Evolutionary conservation across 2,329 filamentous ascomycete species (phyloP).

Genomic region (Phyllosticta paracitricarpa): DNA sequence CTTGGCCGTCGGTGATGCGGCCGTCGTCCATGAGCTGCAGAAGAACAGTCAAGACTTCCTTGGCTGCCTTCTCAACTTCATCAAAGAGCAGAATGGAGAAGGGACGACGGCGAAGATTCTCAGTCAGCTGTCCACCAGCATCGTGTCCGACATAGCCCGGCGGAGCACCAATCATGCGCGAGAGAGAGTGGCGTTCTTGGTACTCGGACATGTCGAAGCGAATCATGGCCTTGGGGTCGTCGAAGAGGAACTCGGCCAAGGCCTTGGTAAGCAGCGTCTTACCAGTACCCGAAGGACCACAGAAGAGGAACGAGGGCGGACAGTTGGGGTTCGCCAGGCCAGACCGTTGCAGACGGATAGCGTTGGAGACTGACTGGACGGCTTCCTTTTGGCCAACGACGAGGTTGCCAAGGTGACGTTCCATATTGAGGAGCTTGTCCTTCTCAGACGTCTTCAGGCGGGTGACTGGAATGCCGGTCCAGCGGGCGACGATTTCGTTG

Average conservation of each 20-base stretch:
- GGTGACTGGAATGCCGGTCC: slow-evolving; percentile 97
- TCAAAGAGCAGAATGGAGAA: slow-evolving; percentile 98
- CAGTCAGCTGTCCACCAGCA: slow-evolving; percentile 88
- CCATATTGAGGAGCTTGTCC: slow-evolving; percentile 98
- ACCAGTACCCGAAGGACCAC: slow-evolving; percentile 93
- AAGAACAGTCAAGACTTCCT: slow-evolving; percentile 91
- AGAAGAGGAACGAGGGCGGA: slow-evolving; percentile 96
- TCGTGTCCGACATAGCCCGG: slow-evolving; percentile 97
- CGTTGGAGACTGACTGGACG: slow-evolving; percentile 85
- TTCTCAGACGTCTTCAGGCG: slow-evolving; percentile 91
- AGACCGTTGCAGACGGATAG: slow-evolving; percentile 88
- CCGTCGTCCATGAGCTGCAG: slow-evolving; percentile 99
- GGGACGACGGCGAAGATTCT: slow-evolving; percentile 83
- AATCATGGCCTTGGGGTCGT: slow-evolving; percentile 95
- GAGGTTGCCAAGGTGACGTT: slow-evolving; percentile 69
- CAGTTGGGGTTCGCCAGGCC: slow-evolving; percentile 93
- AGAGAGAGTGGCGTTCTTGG: slow-evolving; percentile 90
- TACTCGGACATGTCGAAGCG: slow-evolving; percentile 99
- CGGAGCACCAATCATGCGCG: slow-evolving; percentile 94
- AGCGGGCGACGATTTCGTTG: slow-evolving; percentile 93
- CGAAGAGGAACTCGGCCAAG: slow-evolving; percentile 93
- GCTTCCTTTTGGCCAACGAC: slow-evolving; percentile 94
- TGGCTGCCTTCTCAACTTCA: slow-evolving; percentile 96
- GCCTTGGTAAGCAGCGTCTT: slow-evolving; percentile 97
- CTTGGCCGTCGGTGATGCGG: slow-evolving; percentile 96